Base-by-base conservation (phyloP, 2,329 filamentous ascomycete species). In the Tympanopsis confertula region DNA sequence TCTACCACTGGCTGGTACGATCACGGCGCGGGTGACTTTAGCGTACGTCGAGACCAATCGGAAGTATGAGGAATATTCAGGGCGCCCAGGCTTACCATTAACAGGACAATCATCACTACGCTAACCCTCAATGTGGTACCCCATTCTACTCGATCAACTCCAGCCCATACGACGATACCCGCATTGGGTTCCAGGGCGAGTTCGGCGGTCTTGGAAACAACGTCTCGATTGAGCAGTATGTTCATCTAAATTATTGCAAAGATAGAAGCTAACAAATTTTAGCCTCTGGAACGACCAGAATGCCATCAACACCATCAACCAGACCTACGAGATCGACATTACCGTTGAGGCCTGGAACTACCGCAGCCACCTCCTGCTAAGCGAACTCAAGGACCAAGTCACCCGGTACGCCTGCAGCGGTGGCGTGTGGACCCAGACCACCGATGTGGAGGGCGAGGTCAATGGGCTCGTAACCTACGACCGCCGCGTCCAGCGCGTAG, bases 401-500 rank as follows among this genome's bases (percentile, higher is more conserved):
- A 63, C 72, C 41, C 56, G 56, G 10, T 83, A 66, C 39, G 65
- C 72, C 0, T 85, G 81, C 56, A 80, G 71, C 22, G 80, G 73
- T 0, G 81, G 70, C 10, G 69, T 85, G 0, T 85, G 78, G 69
- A 85, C 81, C 1, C 80, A 85, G 59, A 85, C 79, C 0, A 82
- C 76, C 0, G 81, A 85, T 46, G 80, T 85, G 0, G 80, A 85
- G 51, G 80, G 79, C 4, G 81, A 85, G 51, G 75, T 85, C 5
- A 86, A 85, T 45, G 81, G 81, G 0, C 58, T 86, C 40, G 53
- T 82, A 45, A 82, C 78, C 0, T 82, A 82, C 46, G 79, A 85
- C 51, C 69, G 80, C 1, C 62, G 78, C 0, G 41, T 80, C 0
- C 51, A 78, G 22, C 61, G 79, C 1, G 68, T 71, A 4, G 59